Conservation (phyloP, 768 basidiomycete genomes). For the Pleurotus salmoneostramineus region DNA sequence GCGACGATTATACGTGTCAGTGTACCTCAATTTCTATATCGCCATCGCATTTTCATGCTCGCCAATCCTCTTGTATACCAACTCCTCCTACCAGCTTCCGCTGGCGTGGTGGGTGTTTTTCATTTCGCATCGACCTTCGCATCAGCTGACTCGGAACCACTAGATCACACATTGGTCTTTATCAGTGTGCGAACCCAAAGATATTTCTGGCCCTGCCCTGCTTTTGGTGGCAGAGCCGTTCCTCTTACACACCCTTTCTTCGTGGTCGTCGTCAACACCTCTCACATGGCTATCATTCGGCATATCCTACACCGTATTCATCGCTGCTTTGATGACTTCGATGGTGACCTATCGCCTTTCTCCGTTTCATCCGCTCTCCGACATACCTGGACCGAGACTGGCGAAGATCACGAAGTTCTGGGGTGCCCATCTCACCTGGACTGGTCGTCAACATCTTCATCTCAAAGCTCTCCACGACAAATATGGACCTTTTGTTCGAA, state of each 20-base stretch:
- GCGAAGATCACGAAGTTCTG: slow-evolving; percentile 22
- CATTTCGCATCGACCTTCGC: not conserved
- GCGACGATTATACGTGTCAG: too few relatives aligned
- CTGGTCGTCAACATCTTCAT: slow-evolving; percentile 33
- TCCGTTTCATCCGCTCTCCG: slow-evolving; percentile 25
- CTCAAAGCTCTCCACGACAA: slow-evolving; percentile 43
- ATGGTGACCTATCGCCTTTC: slow-evolving; percentile 26
- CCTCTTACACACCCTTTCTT: not conserved
- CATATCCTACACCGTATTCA: not conserved
- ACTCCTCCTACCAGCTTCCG: not conserved
- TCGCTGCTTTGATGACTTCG: slow-evolving; percentile 17
- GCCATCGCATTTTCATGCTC: not conserved
- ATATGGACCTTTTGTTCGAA: slow-evolving; percentile 56
- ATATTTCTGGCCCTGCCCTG: not conserved
- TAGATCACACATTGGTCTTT: not conserved
- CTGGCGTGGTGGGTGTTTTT: not conserved
- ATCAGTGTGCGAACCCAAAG: not conserved
- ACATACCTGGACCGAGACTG: slow-evolving; percentile 22
- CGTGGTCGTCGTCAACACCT: not conserved
- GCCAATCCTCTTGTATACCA: not conserved
- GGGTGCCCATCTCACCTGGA: slow-evolving; percentile 2
- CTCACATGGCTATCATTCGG: not conserved
- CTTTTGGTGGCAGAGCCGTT: not conserved
- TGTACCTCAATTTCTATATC: not conserved
- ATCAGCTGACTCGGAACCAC: not conserved